phyloP scores from a whole-genome alignment of 192 early-diverging fungal genomes.

The Gryganskiella cystojenkinii region DNA sequence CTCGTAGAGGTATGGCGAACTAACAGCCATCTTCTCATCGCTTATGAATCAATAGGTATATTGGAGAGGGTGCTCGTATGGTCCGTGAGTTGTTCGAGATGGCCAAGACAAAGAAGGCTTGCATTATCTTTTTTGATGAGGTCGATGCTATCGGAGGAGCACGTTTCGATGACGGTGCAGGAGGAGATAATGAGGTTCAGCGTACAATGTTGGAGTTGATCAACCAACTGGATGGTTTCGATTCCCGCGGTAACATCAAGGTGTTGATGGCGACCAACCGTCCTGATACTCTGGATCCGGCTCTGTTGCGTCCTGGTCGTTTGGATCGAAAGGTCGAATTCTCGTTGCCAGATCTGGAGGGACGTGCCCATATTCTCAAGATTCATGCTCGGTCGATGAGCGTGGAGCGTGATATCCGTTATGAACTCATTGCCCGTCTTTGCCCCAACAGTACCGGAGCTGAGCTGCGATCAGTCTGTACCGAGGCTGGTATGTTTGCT shows the following conservation, averaged over 20 bases:
- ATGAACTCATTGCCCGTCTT: slow-evolving; percentile 96
- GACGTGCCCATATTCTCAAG: slow-evolving; percentile 97
- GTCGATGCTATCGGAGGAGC: slow-evolving; percentile 98
- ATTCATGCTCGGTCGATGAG: slow-evolving; percentile 99
- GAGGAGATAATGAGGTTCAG: slow-evolving; percentile 99
- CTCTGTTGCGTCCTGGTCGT: slow-evolving; percentile 96
- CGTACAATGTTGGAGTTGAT: slow-evolving; percentile 99
- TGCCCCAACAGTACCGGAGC: slow-evolving; percentile 99
- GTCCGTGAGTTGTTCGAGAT: slow-evolving; percentile 99
- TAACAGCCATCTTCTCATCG: no score
- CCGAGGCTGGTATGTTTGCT: slow-evolving; percentile 99
- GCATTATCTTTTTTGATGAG: slow-evolving; percentile 99
- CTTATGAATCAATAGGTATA: slow-evolving; percentile 66
- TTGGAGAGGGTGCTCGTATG: slow-evolving; percentile 99
- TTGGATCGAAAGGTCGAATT: slow-evolving; percentile 99
- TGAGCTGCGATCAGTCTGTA: slow-evolving; percentile 98
- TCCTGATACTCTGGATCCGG: slow-evolving; percentile 98
- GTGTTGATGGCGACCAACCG: slow-evolving; percentile 98
- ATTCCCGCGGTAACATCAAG: slow-evolving; percentile 99
- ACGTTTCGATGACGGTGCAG: slow-evolving; percentile 97
- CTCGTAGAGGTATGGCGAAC: no score
- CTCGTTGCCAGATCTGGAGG: slow-evolving; percentile 94
- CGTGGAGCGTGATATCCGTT: slow-evolving; percentile 99
- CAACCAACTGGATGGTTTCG: slow-evolving; percentile 99
- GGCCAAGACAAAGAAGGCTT: slow-evolving; percentile 99